Base-by-base conservation (phyloP, 768 basidiomycete species). In the Filobasidium wieringae region DNA sequence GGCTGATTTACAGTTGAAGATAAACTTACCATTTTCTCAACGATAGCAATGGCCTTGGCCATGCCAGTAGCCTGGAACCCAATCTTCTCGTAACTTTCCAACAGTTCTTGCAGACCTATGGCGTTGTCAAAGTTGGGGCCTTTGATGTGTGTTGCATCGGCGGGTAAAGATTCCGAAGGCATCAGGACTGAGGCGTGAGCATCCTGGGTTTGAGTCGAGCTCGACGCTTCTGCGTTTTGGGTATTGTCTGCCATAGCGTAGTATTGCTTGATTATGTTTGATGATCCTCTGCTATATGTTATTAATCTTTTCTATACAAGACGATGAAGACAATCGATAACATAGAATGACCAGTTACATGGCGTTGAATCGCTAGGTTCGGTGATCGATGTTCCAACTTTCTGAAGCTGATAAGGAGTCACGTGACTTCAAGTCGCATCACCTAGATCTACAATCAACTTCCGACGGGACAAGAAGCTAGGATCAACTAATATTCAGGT, bases 1-100 rank as follows among this genome's bases (percentile, higher is more conserved):
- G 33, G 34, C n/a, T n/a, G 12, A 17, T 33, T 37, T 50, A 33
- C 14, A 29, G 9, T 30, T 12, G 53, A 24, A 47, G 31, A 19
- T 11, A 14, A 36, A 67, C 79, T 51, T 41, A 90, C 93, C 95
- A 99, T 99, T 68, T 82, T 82, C 71, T 97, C 84, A 27, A 97
- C 86, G 53, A 95, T 85, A 29, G 86, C 80, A 41, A 96, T 88
- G 1, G 92, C 93, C 64, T 79, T 82, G 2, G 87, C 87, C 1
- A 99, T 76, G 57, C 87, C 89, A 53, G 84, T 92, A n/a, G 95
- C 95, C 73, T 99, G 95, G 70, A 97, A 99, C 19, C 95, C 95
- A 53, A 96, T 95, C 32, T 84, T 81, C 68, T 87, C 83, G 76
- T 95, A 99, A 66, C 81, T 84, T 33, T 76, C 71, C 36, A 99